phyloP scores from a whole-genome alignment of 768 basidiomycete species.

The Myochromella boudieri region DNA sequence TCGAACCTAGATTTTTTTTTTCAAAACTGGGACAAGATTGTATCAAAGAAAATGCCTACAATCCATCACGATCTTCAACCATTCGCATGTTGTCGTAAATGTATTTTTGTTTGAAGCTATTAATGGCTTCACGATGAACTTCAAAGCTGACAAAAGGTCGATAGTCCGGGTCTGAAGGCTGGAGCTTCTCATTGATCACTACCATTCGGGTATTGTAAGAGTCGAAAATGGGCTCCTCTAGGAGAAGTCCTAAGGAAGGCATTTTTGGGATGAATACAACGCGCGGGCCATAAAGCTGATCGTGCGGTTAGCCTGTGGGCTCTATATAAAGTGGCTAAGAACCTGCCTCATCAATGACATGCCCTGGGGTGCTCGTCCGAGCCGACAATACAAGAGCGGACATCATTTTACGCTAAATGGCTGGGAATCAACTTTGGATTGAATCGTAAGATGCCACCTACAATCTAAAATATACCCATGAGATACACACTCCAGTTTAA shows the following conservation, averaged over 20 bases:
- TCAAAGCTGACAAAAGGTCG: conserved; percentile 76
- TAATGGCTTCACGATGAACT: conserved; percentile 62
- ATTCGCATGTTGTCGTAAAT: conserved; percentile 88
- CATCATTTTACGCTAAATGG: conserved; percentile 94
- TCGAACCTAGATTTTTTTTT: no score
- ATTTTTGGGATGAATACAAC: conserved; percentile 90
- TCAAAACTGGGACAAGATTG: no score
- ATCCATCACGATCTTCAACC: conserved; percentile 74
- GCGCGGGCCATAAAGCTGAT: conserved; percentile 73
- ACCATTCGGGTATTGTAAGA: conserved; percentile 68
- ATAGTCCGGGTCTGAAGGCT: conserved; percentile 56
- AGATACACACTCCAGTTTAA: not conserved
- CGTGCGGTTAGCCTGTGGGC: not conserved
- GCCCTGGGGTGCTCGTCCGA: conserved; percentile 72
- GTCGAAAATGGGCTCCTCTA: conserved; percentile 84
- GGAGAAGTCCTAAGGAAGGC: conserved; percentile 88
- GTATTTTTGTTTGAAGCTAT: conserved; percentile 78
- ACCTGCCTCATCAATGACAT: conserved; percentile 71
- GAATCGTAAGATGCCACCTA: conserved; percentile 25
- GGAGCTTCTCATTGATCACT: conserved; percentile 48
- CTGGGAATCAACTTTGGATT: not conserved
- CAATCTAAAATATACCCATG: conserved; percentile 40
- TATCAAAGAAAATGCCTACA: conserved; percentile 63
- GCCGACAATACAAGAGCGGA: conserved; percentile 76
- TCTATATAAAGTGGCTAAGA: not conserved